Percentiles rank a stretch among this genome's conserved stretches.
Conservation (phyloP, 192 early-diverging fungal genomes). For the Backusella macrospora region DNA sequence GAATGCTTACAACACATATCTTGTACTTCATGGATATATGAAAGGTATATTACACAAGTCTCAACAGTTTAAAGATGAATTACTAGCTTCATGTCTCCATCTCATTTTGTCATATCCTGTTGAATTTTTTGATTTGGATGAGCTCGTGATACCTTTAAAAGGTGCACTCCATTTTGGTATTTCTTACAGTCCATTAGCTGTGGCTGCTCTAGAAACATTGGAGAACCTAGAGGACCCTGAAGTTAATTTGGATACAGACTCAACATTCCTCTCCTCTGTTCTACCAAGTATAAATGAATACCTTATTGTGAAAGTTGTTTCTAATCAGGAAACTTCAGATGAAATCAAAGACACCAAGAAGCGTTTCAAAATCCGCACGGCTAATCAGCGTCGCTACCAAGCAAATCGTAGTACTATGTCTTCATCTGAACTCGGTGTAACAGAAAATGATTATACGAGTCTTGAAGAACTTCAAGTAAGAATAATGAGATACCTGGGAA, state of each 20-base stretch:
- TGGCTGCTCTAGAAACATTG: conserved; percentile 61
- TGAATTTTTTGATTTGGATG: conserved; percentile 54
- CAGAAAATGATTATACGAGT: not conserved
- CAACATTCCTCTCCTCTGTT: conserved; percentile 34
- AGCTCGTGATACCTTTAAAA: conserved; percentile 61
- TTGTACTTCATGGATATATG: conserved; percentile 51
- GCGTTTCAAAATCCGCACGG: not conserved
- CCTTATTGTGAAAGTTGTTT: conserved; percentile 53
- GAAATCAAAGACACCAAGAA: conserved; percentile 5
- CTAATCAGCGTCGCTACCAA: not conserved
- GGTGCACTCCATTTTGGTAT: conserved; percentile 68
- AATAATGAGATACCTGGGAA: conserved; percentile 64
- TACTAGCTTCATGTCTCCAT: conserved; percentile 67
- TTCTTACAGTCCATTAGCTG: conserved; percentile 62
- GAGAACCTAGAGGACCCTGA: conserved; percentile 53
- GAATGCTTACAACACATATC: conserved; percentile 18
- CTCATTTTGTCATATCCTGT: conserved; percentile 63
- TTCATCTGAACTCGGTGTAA: conserved; percentile 10
- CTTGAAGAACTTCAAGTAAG: conserved; percentile 57
- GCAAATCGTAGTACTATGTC: conserved; percentile 4
- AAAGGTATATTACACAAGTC: conserved; percentile 61
- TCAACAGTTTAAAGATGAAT: conserved; percentile 74
- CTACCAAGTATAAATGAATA: conserved; percentile 71
- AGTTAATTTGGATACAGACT: conserved; percentile 34
- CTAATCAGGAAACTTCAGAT: conserved; percentile 2